A percentile compares a stretch with the other conserved stretches of the same genome.
Conservation (phyloP, 495 filamentous ascomycete genomes). For the Penicillium herquei region DNA sequence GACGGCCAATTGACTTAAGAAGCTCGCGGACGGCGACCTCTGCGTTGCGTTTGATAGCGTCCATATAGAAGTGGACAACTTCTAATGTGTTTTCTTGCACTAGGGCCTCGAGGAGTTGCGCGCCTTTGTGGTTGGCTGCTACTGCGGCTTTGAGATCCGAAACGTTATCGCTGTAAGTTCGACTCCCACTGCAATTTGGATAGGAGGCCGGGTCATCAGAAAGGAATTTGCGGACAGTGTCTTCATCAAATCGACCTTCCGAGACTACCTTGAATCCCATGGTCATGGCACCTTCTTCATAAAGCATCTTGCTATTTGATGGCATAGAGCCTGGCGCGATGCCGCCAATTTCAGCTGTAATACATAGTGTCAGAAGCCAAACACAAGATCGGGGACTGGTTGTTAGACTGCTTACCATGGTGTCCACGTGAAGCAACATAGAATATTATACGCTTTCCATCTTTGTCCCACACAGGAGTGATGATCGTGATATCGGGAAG, state of each 20-base stretch:
- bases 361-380: constrained; percentile 62
- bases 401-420: constrained; percentile 48
- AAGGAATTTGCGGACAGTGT: constrained; percentile 73
- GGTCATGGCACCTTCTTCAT: constrained; percentile 89
- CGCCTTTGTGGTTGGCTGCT: constrained; percentile 90
- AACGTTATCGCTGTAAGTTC: constrained; percentile 84
- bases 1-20: constrained; percentile 66
- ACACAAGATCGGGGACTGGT: not conserved
- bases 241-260: constrained; percentile 81
- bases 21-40: constrained; percentile 74
- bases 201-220: constrained; percentile 76
- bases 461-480: constrained; percentile 75
- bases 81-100: constrained; percentile 84
- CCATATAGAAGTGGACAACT: constrained; percentile 90
- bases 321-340: constrained; percentile 94
- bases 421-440: constrained; percentile 86
- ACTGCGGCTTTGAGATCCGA: constrained; percentile 92
- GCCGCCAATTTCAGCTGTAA: constrained; percentile 79
- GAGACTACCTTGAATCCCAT: constrained; percentile 85
- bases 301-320: constrained; percentile 83
- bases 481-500: constrained; percentile 87
- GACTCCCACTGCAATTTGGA: constrained; percentile 79
- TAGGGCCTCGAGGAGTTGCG: constrained; percentile 74
- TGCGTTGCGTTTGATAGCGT: constrained; percentile 83
- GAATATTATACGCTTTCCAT: constrained; percentile 60